Conservation (phyloP, 202 grass and related monocot genomes). For the Setaria viridis region DNA sequence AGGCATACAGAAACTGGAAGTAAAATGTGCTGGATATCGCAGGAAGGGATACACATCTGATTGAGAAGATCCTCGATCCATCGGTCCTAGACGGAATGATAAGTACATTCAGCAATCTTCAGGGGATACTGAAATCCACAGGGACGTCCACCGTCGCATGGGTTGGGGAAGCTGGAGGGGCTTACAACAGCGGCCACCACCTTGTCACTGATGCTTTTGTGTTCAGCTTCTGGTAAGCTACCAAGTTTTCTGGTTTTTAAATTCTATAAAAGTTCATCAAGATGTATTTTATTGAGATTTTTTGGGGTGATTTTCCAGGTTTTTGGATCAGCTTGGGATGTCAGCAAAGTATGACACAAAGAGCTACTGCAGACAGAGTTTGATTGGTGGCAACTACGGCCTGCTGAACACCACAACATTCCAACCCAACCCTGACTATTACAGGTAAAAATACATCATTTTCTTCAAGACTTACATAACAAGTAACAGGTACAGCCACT, state of each 20-base stretch:
- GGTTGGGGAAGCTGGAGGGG: conserved; percentile 83
- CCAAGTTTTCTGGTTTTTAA: not conserved
- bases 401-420: conserved; percentile 83
- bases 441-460: conserved; percentile 63
- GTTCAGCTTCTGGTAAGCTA: conserved; percentile 84
- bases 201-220: conserved; percentile 86
- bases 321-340: conserved; percentile 86
- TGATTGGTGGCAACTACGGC: conserved; percentile 96
- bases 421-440: conserved; percentile 94
- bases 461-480: not conserved
- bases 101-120: conserved; percentile 64
- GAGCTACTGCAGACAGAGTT: conserved; percentile 85
- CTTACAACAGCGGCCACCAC: conserved; percentile 87
- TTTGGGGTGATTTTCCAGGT: conserved; percentile 50
- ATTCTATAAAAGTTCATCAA: not conserved
- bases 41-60: conserved; percentile 68
- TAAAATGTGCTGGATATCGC: not conserved
- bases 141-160: conserved; percentile 73
- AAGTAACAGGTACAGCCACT: conserved; percentile 6
- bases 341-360: conserved; percentile 90
- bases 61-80: conserved; percentile 74
- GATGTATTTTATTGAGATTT: not conserved
- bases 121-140: conserved; percentile 54
- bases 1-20: not conserved
- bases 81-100: conserved; percentile 58